phyloP scores from a whole-genome alignment of 176 grass and related monocot genomes.

The Lolium multiflorum region DNA sequence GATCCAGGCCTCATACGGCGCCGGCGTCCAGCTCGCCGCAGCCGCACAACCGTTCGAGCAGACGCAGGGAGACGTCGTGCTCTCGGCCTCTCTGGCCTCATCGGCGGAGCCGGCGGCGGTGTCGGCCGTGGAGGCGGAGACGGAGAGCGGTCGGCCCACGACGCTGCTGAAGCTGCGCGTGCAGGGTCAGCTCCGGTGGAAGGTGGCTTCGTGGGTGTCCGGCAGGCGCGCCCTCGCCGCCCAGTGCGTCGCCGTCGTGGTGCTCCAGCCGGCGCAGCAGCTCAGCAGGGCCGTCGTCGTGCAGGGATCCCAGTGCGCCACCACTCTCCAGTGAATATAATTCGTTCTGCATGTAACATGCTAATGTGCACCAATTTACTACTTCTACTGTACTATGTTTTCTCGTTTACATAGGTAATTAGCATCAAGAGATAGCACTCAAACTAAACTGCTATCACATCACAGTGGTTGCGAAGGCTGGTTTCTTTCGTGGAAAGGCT shows the following conservation, averaged over 20 bases:
- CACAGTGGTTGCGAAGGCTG: no score
- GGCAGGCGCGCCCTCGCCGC: conserved; percentile 43
- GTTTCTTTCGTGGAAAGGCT: no score
- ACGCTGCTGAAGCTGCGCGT: no score
- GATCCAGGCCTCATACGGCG: conserved; percentile 51
- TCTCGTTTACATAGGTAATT: no score
- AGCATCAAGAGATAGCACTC: no score
- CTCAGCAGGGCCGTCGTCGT: neutral
- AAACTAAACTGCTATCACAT: no score
- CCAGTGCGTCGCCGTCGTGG: conserved; percentile 52
- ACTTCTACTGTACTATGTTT: no score
- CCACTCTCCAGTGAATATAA: neutral
- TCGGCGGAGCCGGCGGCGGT: conserved; percentile 10
- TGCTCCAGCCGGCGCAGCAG: neutral
- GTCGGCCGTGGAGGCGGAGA: neutral
- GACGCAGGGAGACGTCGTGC: conserved; percentile 43
- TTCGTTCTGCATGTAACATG: no score
- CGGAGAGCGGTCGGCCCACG: no score
- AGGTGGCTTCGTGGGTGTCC: conserved; percentile 45
- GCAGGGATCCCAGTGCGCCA: conserved; percentile 43
- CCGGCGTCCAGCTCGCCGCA: conserved; percentile 38
- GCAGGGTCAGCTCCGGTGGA: conserved; percentile 69
- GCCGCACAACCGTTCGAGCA: conserved; percentile 50
- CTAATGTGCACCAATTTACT: no score
- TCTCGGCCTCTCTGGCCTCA: conserved; percentile 36